A percentile compares a stretch with the other conserved stretches of the same genome.
These are phyloP conservation scores for Pinus taeda DNA, from an alignment of 75 land plant species.

Conservation along the genomic window DNA sequence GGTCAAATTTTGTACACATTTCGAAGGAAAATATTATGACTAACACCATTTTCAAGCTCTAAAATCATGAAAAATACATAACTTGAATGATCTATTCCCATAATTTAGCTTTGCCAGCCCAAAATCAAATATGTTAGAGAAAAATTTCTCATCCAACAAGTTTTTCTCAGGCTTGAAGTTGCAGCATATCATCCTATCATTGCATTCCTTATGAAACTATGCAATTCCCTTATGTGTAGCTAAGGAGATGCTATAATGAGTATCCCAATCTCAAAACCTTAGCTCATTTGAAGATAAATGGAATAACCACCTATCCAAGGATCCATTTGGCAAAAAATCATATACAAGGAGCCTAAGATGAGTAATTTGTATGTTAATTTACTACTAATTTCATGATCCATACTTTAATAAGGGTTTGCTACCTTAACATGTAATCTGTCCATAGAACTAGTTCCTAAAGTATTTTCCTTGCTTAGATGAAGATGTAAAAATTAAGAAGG, in stretches of 20 bases:
- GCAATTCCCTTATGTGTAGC: slow-evolving; percentile 69
- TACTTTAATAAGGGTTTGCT: not conserved
- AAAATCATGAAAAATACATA: no score
- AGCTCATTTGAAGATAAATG: not conserved
- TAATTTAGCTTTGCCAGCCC: slow-evolving; percentile 84
- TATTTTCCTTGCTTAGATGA: not conserved
- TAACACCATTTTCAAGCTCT: no score
- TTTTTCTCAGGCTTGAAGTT: slow-evolving; percentile 87
- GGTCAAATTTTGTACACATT: no score
- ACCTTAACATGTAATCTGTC: not conserved
- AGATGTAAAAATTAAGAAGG: not conserved
- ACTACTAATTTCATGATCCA: not conserved
- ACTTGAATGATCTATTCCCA: slow-evolving; percentile 40
- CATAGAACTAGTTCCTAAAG: not conserved
- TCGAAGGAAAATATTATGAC: no score
- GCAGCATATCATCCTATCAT: slow-evolving; percentile 70
- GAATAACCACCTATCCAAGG: slow-evolving; percentile 35
- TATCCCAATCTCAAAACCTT: slow-evolving; percentile 56
- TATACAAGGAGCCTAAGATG: slow-evolving; percentile 16
- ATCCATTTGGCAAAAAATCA: slow-evolving; percentile 35
- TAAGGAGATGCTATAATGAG: slow-evolving; percentile 51
- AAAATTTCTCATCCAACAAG: slow-evolving; percentile 60
- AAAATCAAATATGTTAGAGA: slow-evolving; percentile 77
- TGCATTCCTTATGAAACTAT: slow-evolving; percentile 68
- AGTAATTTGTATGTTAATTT: not conserved